phyloP scores from a whole-genome alignment of 768 basidiomycete genomes.

The Tylopilus sp. region DNA sequence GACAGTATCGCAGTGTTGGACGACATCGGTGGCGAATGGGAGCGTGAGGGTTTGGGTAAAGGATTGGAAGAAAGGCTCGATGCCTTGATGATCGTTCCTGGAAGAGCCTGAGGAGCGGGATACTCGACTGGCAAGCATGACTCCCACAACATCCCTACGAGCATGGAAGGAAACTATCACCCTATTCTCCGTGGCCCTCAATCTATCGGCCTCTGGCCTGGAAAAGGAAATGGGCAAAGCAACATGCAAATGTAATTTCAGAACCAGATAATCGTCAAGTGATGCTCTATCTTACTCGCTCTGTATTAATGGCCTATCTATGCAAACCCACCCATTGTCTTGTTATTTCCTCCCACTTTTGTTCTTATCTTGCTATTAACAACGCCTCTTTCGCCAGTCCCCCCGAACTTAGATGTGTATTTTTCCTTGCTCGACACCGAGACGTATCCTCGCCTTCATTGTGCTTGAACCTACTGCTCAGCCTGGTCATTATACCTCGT shows the following conservation, averaged over 20 bases:
- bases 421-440: constrained; percentile 7
- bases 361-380: constrained; percentile 2
- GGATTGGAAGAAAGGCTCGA: constrained; percentile 85
- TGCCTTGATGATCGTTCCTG: constrained; percentile 39
- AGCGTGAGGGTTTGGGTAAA: constrained; percentile 75
- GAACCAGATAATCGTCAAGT: constrained; percentile 19
- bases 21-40: constrained; percentile 83
- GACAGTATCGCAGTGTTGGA: constrained; percentile 49
- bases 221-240: neutral
- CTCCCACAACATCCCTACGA: neutral
- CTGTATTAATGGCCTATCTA: constrained; percentile 27
- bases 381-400: neutral
- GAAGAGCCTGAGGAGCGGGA: constrained; percentile 17
- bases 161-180: constrained; percentile 1
- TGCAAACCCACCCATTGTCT: constrained; percentile 15
- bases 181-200: neutral
- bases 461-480: neutral
- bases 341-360: neutral
- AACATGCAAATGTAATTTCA: constrained; percentile 5
- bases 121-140: neutral
- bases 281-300: constrained; percentile 24
- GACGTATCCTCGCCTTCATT: neutral
- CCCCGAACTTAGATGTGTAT: neutral
- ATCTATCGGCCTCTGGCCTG: neutral
- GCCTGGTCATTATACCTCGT: neutral